Base-by-base conservation (phyloP, 2,329 filamentous ascomycete genomes). In the Paecilomyces variotii region DNA sequence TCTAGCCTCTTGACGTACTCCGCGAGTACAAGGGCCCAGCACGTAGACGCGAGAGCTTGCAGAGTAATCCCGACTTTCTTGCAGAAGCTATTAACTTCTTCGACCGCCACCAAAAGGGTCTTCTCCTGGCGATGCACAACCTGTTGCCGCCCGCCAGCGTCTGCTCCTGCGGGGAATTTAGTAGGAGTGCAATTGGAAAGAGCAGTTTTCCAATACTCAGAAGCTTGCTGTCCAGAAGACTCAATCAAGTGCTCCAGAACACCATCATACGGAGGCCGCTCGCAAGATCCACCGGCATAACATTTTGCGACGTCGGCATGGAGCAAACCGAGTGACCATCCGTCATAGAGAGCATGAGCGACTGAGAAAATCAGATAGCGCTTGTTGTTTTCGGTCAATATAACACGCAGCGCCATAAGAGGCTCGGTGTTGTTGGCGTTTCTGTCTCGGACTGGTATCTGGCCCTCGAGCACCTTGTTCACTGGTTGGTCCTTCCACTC, bases 271-370 rank as follows among this genome's bases (percentile, higher is more conserved):
- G 76, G 70, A 9, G 79, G 76, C 3, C 85, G 79, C 1, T 70
- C 39, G 2, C 65, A 62, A 10, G 76, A 69, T 0, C 70, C 62
- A 3, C 77, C 76, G 3, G 76, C 54, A 62, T 95, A 96, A 1
- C 87, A 84, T n/a, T 73, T 77, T 14, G 80, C 72, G 0, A 96
- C 81, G 66, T 94, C 86, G 51, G 81, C 77, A 65, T 94, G 90
- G 1, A 97, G 73, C 14, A 95, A 75, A 2, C 80, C 78, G 11
- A 97, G 80, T 2, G 91, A 96, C 84, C 87, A 91, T 0, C 92
- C 92, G 68, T 97, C 92, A 64, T 97, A 97, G 24, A 96, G 79
- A 1, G 91, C 90, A 72, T 97, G 92, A 0, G 91, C 83, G 45
- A 96, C 85, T 0, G 90, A 92, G 0, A 97, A 70, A 3, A 84